Evolutionary conservation across 2,329 filamentous ascomycete species (phyloP).

Genomic region (Xylariaceae sp.): DNA sequence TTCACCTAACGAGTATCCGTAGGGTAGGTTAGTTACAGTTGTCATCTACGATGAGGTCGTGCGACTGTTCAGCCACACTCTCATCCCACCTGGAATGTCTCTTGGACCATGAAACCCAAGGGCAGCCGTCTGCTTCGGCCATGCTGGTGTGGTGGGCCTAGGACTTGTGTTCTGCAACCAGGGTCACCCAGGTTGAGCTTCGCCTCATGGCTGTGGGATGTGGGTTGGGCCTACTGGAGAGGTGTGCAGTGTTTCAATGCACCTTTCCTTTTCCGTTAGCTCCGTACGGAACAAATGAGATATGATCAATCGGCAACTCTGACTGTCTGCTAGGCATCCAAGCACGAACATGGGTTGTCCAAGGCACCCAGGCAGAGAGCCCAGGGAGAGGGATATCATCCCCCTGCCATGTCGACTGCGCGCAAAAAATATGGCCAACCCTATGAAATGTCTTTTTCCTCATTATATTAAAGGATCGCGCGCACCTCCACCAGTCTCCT

Average conservation of each 20-base stretch:
- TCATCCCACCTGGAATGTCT: too few species aligned
- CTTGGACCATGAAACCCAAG: not conserved
- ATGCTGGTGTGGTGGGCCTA: not conserved
- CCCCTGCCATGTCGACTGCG: constrained; percentile 22
- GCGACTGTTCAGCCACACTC: too few species aligned
- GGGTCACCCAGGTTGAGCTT: constrained; percentile 17
- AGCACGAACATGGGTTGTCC: constrained; percentile 14
- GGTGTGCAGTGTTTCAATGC: constrained; percentile 20
- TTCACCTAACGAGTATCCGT: too few species aligned
- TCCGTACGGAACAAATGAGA: constrained; percentile 9
- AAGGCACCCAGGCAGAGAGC: too few species aligned
- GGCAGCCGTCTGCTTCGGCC: constrained; percentile 7
- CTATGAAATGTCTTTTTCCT: constrained; percentile 14
- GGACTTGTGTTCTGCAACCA: not conserved
- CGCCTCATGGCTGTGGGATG: constrained; percentile 24
- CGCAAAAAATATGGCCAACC: constrained; percentile 21
- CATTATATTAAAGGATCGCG: constrained; percentile 13
- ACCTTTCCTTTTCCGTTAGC: constrained; percentile 26
- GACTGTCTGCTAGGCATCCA: constrained; percentile 9
- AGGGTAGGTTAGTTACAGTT: too few species aligned
- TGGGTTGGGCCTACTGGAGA: not conserved
- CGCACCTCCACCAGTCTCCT: constrained; percentile 7
- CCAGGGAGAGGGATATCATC: constrained; percentile 13
- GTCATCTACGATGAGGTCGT: too few species aligned
- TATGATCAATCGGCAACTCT: constrained; percentile 24